Base-by-base conservation (phyloP, 495 filamentous ascomycete genomes). In the Talaromyces liani region DNA sequence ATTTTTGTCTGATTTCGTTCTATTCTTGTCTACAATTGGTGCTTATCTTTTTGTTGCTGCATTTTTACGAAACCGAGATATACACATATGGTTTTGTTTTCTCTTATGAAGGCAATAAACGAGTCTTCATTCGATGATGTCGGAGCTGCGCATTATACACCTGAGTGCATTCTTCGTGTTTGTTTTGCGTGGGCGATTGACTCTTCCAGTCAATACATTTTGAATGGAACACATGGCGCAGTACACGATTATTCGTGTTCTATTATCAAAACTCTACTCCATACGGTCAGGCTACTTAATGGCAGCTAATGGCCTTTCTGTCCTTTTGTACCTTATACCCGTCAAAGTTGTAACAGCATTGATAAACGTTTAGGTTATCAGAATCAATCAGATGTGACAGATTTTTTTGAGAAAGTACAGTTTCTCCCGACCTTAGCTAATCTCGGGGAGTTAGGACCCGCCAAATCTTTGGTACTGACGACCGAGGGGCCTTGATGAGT, bases 1-100 rank as follows among this genome's bases (percentile, higher is more conserved):
- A 27, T 56, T 61, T 68, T 63, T 73, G 70, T 68, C 66, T 63
- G 66, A 63, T 64, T 66, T 60, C 58, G 12, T 65, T 65, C 53
- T 64, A 36, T 61, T 69, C 59, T 57, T 66, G 49, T 57, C 33
- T 69, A 60, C 63, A 39, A 62, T 65, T 60, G 63, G 55, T 60
- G 29, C 24, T 63, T 62, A 45, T 61, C 62, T 25, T 56, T 59
- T 41, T 39, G 56, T 58, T 63, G 62, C 64, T 73, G 67, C 51
- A 49, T 63, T 58, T 63, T 14, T 57, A 10, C 41, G 33, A 34
- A 58, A 58, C 1, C 56, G 61, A 14, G 7, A 41, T 58, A 57
- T 51, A 58, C 55, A 58, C 22, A 58, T 31, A 20, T 31, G 53
- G 27, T 34, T 55, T 56, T 34, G 22, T 58, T 41, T 45, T 63